phyloP scores from a whole-genome alignment of 768 basidiomycete genomes.

The Hypholoma fasciculare region DNA sequence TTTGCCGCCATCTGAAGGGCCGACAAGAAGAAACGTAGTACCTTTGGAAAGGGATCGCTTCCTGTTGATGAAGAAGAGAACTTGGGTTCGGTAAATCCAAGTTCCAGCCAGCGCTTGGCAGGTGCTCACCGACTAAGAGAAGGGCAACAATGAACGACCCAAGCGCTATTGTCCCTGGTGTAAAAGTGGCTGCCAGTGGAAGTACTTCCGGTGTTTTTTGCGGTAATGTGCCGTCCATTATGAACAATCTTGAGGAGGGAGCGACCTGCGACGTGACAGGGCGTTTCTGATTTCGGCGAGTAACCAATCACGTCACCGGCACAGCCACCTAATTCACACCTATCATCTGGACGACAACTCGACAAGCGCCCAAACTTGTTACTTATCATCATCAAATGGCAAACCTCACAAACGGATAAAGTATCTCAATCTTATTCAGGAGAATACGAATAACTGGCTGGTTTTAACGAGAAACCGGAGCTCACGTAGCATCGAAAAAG shows the following conservation, averaged over 20 bases:
- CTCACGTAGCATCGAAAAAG: too few species aligned
- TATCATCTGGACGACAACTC: too few species aligned
- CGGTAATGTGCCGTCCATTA: slow-evolving; percentile 16
- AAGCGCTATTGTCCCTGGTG: slow-evolving; percentile 37
- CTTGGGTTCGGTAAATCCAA: slow-evolving; percentile 24
- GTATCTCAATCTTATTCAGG: too few species aligned
- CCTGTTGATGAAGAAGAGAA: slow-evolving; percentile 42
- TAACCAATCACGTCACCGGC: too few species aligned
- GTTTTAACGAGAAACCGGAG: too few species aligned
- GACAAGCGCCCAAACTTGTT: too few species aligned
- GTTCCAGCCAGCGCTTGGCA: slow-evolving; percentile 8
- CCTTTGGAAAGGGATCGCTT: slow-evolving; percentile 49
- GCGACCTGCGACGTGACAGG: background rate
- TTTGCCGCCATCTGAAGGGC: slow-evolving; percentile 77
- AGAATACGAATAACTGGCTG: too few species aligned
- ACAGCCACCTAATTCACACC: too few species aligned
- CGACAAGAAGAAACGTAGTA: slow-evolving; percentile 72
- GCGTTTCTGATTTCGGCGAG: too few species aligned
- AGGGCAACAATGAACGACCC: slow-evolving; percentile 46
- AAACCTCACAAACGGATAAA: too few species aligned
- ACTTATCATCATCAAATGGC: too few species aligned
- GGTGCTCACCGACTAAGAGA: slow-evolving; percentile 42
- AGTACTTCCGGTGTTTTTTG: slow-evolving; percentile 35
- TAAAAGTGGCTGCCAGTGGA: slow-evolving; percentile 33
- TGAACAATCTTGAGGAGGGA: background rate